Evolutionary conservation across 495 filamentous ascomycete species (phyloP).

Genomic region (Hypomontagnella monticulosa): DNA sequence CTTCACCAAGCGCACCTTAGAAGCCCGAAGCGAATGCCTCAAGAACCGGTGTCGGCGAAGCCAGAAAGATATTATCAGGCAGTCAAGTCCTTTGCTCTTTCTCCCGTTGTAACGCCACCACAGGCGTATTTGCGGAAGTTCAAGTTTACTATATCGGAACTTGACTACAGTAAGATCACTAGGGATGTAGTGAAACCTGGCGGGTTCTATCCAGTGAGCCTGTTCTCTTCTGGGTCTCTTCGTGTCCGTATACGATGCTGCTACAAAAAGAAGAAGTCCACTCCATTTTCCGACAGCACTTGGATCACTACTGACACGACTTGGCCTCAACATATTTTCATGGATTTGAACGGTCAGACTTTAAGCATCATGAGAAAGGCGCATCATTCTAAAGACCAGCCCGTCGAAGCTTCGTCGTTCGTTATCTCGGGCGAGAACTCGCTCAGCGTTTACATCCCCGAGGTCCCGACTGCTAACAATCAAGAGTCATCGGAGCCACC

Average conservation of each 20-base stretch:
- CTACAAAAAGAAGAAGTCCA: slow-evolving; percentile 3
- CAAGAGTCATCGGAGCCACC: slow-evolving; percentile 22
- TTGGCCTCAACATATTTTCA: slow-evolving; percentile 79
- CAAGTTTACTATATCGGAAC: slow-evolving; percentile 46
- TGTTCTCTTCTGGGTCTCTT: slow-evolving; percentile 51
- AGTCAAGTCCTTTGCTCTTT: slow-evolving; percentile 53
- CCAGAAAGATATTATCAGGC: slow-evolving; percentile 59
- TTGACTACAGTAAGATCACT: slow-evolving; percentile 43
- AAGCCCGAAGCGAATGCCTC: slow-evolving; percentile 60
- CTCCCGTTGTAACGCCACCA: slow-evolving; percentile 49
- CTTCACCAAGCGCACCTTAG: slow-evolving; percentile 68
- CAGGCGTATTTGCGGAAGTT: slow-evolving; percentile 45
- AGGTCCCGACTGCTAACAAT: too few species aligned
- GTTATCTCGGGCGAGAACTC: slow-evolving; percentile 64
- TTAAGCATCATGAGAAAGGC: slow-evolving; percentile 69
- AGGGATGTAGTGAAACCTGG: slow-evolving; percentile 16
- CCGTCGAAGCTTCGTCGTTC: slow-evolving; percentile 74
- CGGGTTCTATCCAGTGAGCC: slow-evolving; percentile 39
- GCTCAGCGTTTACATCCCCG: slow-evolving; percentile 64
- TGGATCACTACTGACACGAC: slow-evolving; percentile 70
- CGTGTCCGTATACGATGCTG: slow-evolving; percentile 55
- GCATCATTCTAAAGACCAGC: slow-evolving; percentile 77
- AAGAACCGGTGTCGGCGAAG: slow-evolving; percentile 21
- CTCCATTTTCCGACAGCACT: slow-evolving; percentile 46
- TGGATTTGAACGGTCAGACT: slow-evolving; percentile 70